Evolutionary conservation across 2,329 filamentous ascomycete genomes (phyloP).

Genomic region (Calonectria fujianensis): DNA sequence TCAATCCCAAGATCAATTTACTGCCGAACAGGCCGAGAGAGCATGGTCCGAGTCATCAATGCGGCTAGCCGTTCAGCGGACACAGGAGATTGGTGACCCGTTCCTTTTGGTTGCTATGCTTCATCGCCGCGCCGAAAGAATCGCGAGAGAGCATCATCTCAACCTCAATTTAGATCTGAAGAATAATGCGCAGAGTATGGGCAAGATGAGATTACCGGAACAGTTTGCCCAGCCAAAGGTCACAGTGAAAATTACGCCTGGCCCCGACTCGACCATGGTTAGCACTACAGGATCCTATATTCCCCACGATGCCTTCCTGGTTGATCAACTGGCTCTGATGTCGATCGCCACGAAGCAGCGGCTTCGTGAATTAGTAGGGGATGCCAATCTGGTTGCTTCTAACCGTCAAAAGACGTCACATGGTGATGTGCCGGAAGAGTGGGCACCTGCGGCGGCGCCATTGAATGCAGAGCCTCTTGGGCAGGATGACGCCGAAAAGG

Average conservation of each 20-base stretch:
- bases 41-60: conserved; percentile 81
- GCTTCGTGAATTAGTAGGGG: conserved; percentile 84
- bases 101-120: conserved; percentile 81
- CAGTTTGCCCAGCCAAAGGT: conserved; percentile 72
- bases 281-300: conserved; percentile 81
- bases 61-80: conserved; percentile 74
- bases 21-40: conserved; percentile 78
- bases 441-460: conserved; percentile 80
- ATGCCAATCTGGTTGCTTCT: conserved; percentile 81
- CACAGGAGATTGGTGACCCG: conserved; percentile 83
- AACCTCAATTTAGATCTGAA: conserved; percentile 74
- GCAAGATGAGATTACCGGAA: conserved; percentile 69
- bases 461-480: conserved; percentile 64
- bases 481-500: conserved; percentile 51
- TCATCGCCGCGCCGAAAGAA: conserved; percentile 75
- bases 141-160: conserved; percentile 75
- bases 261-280: conserved; percentile 78
- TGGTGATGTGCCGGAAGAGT: conserved; percentile 85
- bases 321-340: conserved; percentile 88
- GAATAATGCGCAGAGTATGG: conserved; percentile 65
- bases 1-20: conserved; percentile 77
- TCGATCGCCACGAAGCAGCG: conserved; percentile 90
- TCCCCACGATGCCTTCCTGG: conserved; percentile 83
- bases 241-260: conserved; percentile 72
- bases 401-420: conserved; percentile 87